Conservation (phyloP, 108 stramenopile genomes). For the Parmales sp. region DNA sequence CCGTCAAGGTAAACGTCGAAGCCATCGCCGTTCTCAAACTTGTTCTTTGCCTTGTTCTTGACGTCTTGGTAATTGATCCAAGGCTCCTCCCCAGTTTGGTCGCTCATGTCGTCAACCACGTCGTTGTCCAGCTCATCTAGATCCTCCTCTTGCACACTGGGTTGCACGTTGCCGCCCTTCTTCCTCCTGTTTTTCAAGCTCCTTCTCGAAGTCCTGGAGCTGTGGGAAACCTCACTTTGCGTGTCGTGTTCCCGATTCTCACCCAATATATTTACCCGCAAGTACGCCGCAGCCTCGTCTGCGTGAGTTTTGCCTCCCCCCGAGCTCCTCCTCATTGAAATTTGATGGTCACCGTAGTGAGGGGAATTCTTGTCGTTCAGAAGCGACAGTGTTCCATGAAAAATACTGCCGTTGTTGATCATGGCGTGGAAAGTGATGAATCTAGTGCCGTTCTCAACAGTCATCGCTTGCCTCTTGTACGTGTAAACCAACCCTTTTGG, state of each 20-base stretch:
- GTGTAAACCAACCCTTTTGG: background rate
- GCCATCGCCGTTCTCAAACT: slow-evolving; percentile 1
- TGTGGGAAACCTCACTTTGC: background rate
- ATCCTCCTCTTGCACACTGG: background rate
- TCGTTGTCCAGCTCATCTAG: background rate
- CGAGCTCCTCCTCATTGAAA: too few relatives aligned
- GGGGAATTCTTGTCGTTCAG: too few relatives aligned
- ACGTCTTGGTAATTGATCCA: background rate
- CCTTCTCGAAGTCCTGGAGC: background rate
- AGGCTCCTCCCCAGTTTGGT: background rate
- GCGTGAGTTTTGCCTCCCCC: too few relatives aligned
- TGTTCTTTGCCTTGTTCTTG: background rate
- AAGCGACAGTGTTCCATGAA: too few relatives aligned
- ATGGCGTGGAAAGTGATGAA: too few relatives aligned
- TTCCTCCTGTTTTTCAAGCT: background rate
- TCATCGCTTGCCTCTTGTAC: background rate
- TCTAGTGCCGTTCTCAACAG: too few relatives aligned
- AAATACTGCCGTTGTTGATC: too few relatives aligned
- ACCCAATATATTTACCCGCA: too few relatives aligned
- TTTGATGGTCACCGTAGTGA: too few relatives aligned
- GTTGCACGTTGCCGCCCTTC: background rate
- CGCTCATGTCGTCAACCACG: background rate
- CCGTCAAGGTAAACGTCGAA: slow-evolving; percentile 17
- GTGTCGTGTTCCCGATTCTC: background rate
- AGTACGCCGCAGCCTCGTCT: too few relatives aligned